Evolutionary conservation across 2,329 filamentous ascomycete species (phyloP).

Genomic region (Colletotrichum destructivum): DNA sequence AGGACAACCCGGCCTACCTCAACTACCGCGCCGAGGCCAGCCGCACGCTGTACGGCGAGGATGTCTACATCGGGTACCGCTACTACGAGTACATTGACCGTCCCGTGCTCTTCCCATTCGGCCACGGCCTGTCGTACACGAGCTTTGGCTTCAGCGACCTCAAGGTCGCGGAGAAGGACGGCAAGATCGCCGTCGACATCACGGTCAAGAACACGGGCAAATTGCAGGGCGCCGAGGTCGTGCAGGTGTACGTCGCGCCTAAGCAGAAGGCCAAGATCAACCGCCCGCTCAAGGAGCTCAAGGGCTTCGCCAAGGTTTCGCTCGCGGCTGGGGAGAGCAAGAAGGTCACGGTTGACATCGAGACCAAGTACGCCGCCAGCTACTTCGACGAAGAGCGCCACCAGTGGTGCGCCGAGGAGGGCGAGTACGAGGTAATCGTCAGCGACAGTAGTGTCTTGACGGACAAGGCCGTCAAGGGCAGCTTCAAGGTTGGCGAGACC

Average conservation of each 20-base stretch:
- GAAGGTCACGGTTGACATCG: conserved; percentile 68
- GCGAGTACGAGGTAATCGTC: conserved; percentile 75
- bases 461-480: conserved; percentile 62
- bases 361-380: conserved; percentile 76
- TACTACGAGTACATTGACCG: conserved; percentile 77
- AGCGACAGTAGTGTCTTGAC: conserved; percentile 69
- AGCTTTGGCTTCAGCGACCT: conserved; percentile 68
- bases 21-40: conserved; percentile 77
- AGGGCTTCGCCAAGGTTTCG: conserved; percentile 71
- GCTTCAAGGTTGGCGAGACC: conserved; percentile 72
- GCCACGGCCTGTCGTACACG: conserved; percentile 81
- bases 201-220: conserved; percentile 70
- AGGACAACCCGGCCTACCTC: conserved; percentile 79
- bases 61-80: conserved; percentile 80
- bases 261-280: conserved; percentile 65
- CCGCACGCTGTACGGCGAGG: conserved; percentile 78
- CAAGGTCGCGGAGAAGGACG: conserved; percentile 56
- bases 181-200: conserved; percentile 61
- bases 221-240: conserved; percentile 61
- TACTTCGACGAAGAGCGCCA: conserved; percentile 80
- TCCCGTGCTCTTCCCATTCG: conserved; percentile 77
- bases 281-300: conserved; percentile 68
- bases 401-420: conserved; percentile 77
- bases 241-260: conserved; percentile 65
- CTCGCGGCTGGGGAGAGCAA: conserved; percentile 73